A percentile compares a stretch with the other conserved stretches of the same genome.
These are phyloP conservation scores for Kalanchoe fedtschenkoi DNA, from an alignment of 164 flowering plant genomes.

Conservation along the genomic window DNA sequence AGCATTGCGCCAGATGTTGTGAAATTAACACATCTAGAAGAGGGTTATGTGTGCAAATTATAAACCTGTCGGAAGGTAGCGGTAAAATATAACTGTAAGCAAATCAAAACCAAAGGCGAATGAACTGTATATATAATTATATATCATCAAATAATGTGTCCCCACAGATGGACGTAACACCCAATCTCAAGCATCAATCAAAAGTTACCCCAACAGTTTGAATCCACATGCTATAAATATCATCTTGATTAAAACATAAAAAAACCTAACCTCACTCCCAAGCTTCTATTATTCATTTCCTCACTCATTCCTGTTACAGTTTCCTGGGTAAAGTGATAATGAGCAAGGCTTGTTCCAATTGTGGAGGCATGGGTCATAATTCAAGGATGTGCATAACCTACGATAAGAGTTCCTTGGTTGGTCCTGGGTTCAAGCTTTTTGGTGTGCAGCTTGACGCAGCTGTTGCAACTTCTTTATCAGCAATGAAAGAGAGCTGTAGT, in stretches of 20 bases:
- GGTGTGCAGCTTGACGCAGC: background rate
- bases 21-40: conserved; percentile 4
- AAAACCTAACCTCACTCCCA: too few relatives aligned
- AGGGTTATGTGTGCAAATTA: background rate
- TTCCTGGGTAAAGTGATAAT: background rate
- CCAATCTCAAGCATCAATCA: background rate
- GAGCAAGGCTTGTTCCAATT: background rate
- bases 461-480: background rate
- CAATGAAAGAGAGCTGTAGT: background rate
- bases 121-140: too few relatives aligned
- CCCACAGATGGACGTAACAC: background rate
- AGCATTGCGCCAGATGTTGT: conserved; percentile 1
- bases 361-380: conserved; percentile 7
- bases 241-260: too few relatives aligned
- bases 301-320: too few relatives aligned
- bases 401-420: background rate
- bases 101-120: background rate
- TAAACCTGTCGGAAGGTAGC: background rate
- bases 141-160: background rate
- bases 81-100: background rate
- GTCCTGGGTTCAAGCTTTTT: conserved; percentile 7
- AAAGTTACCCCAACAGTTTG: too few relatives aligned
- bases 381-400: background rate
- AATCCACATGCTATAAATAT: too few relatives aligned
- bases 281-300: too few relatives aligned